These are phyloP conservation scores for Rhododendron vialii DNA, from an alignment of 148 eudicot genomes.

Conservation along the genomic window DNA sequence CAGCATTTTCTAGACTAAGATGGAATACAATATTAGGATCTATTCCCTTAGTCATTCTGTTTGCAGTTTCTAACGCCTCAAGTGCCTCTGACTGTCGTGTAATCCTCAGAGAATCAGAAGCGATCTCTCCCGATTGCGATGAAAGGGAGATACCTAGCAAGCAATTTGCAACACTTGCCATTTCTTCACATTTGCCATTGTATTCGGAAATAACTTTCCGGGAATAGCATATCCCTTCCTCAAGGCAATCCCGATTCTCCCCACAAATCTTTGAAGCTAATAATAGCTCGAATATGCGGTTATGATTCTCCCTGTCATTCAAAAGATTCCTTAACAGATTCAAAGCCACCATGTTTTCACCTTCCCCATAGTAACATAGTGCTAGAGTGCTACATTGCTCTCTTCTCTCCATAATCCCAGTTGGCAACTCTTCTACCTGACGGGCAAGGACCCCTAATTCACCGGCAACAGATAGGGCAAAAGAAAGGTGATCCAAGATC, in stretches of 20 bases:
- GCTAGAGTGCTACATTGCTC: constrained; percentile 46
- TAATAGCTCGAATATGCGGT: constrained; percentile 37
- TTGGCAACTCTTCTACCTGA: constrained; percentile 64
- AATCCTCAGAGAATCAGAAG: constrained; percentile 51
- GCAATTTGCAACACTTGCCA: constrained; percentile 43
- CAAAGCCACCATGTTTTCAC: constrained; percentile 46
- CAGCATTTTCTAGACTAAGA: constrained; percentile 74
- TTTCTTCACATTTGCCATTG: constrained; percentile 30
- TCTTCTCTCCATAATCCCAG: constrained; percentile 44
- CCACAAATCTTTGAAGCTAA: constrained; percentile 54
- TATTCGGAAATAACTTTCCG: constrained; percentile 22
- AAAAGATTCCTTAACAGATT: constrained; percentile 52
- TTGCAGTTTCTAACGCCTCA: constrained; percentile 50
- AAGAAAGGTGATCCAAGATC: constrained; percentile 67
- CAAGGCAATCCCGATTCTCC: constrained; percentile 19
- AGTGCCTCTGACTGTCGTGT: constrained; percentile 55
- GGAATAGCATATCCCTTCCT: constrained; percentile 43
- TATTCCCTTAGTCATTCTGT: constrained; percentile 24
- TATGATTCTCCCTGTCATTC: constrained; percentile 39
- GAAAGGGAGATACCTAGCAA: constrained; percentile 64
- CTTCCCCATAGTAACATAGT: constrained; percentile 63
- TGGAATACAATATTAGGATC: constrained; percentile 47
- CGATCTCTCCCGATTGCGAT: constrained; percentile 30
- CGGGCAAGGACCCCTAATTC: constrained; percentile 41
- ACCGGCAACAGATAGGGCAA: constrained; percentile 61